Percentiles rank a stretch among this genome's conserved stretches.
These are phyloP conservation scores for Rosa persica DNA, from an alignment of 306 rosid species.

Conservation along the genomic window DNA sequence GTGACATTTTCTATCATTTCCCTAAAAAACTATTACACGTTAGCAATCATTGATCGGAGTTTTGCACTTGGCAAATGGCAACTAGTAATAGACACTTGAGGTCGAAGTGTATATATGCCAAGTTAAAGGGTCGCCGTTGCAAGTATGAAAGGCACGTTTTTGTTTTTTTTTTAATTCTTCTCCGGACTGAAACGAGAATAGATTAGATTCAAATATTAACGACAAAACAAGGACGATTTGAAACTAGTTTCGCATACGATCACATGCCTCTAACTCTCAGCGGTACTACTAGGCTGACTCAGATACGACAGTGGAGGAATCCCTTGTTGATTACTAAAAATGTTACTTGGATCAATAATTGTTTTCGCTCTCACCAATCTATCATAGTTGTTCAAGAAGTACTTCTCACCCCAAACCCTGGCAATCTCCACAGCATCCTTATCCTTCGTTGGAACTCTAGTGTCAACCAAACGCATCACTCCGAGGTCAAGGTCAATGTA, in stretches of 20 bases:
- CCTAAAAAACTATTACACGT: no score
- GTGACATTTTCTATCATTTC: no score
- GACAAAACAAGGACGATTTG: neutral
- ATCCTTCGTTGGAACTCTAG: neutral
- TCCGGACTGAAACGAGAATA: no score
- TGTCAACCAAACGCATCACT: slow-evolving; percentile 27
- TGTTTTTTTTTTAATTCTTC: no score
- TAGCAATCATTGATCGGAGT: no score
- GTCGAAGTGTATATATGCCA: no score
- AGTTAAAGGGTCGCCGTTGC: no score
- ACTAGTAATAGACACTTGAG: no score
- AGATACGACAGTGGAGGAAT: slow-evolving; percentile 49
- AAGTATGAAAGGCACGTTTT: no score
- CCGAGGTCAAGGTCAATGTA: slow-evolving; percentile 79
- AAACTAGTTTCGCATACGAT: no score
- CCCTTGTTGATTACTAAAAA: slow-evolving; percentile 67
- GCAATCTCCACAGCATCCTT: slow-evolving; percentile 40
- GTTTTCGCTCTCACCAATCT: slow-evolving; percentile 75
- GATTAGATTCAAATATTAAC: neutral
- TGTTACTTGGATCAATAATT: slow-evolving; percentile 56
- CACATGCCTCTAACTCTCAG: neutral
- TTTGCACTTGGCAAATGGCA: no score
- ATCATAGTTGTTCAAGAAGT: slow-evolving; percentile 66
- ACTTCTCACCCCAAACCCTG: slow-evolving; percentile 74
- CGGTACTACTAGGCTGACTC: neutral